Base-by-base conservation (phyloP, 1,139 yeast species). In the Debaryomyces coudertii region DNA sequence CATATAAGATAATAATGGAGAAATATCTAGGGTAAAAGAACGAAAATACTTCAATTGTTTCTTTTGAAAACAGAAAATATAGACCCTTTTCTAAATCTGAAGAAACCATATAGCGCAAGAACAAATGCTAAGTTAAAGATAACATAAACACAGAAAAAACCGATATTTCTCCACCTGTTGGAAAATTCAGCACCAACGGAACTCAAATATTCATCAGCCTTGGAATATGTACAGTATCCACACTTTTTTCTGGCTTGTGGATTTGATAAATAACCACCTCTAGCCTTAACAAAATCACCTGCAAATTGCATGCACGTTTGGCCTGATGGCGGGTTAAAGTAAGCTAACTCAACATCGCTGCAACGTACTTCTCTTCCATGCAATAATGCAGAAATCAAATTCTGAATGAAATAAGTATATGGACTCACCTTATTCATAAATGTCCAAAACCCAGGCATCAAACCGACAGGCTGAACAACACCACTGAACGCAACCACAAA, bases 351-450 rank as follows among this genome's bases (percentile, higher is more conserved):
- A 36, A 66, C 64, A 1, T 57, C 53, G 3, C 71, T 59, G 63
- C 95, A 87, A 14, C 55, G 56, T 11, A 87, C 85, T 7, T 71
- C 65, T 44, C 85, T 77, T 14, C 77, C 72, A 49, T 85, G 87
- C 27, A 85, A 63, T 47, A 84, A 66, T 2, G 68, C 50, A 18
- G 80, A 65, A 39, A 84, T 71, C 57, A 85, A 66, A 35, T 83
- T 84, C 45, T 82, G 83, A 44, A 86, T 76, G 53, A 82, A 71
- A 56, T 85, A 87, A 1, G 90, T 83, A 64, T 80, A 79, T 20
- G 93, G 93, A 5, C 87, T 81, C 2, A 78, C 77, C 58, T 83
- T 79, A 68, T 83, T 80, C 88, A 87, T 84, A 46, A 66, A 66
- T 1, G 61, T 64, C 85, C 85, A 86, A 68, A 87, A 85, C 1